Conservation (phyloP, 345 rosid species). For the Trapa incisa region DNA sequence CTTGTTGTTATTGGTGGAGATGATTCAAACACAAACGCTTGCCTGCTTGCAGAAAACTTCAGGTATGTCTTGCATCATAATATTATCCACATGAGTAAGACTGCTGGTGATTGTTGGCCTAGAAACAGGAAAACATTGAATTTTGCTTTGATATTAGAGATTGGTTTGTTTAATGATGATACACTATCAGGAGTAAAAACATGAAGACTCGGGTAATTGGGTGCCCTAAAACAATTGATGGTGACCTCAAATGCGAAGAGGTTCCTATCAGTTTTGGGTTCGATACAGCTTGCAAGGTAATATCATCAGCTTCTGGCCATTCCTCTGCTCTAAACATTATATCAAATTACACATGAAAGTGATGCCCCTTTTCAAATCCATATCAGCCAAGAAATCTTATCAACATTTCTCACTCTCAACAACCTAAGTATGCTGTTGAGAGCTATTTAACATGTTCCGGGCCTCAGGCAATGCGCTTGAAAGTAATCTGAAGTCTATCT, state of each 20-base stretch:
- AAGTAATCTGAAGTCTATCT: not conserved
- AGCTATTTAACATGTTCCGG: not conserved
- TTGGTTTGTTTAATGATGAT: not conserved
- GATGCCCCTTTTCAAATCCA: not conserved
- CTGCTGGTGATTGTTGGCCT: too few species aligned
- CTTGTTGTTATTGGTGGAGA: constrained; percentile 94
- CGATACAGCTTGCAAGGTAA: constrained; percentile 99
- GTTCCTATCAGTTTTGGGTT: constrained; percentile 97
- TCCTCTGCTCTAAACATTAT: not conserved
- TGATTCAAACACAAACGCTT: constrained; percentile 96
- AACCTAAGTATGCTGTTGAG: not conserved
- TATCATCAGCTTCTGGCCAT: not conserved
- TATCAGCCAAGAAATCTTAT: not conserved
- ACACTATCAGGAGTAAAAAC: constrained; percentile 51
- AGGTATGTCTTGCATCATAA: constrained; percentile 22
- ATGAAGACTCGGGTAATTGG: constrained; percentile 84
- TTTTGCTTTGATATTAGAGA: not conserved
- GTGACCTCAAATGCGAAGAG: constrained; percentile 96
- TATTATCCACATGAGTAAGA: not conserved
- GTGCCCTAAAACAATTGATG: constrained; percentile 98
- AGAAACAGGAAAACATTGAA: not conserved
- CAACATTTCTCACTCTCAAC: not conserved
- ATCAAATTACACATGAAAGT: not conserved
- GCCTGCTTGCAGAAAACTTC: constrained; percentile 93
- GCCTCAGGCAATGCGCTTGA: not conserved